phyloP scores from a whole-genome alignment of 225 moss, liverwort and hornwort genomes.

The Takakia lepidozioides region DNA sequence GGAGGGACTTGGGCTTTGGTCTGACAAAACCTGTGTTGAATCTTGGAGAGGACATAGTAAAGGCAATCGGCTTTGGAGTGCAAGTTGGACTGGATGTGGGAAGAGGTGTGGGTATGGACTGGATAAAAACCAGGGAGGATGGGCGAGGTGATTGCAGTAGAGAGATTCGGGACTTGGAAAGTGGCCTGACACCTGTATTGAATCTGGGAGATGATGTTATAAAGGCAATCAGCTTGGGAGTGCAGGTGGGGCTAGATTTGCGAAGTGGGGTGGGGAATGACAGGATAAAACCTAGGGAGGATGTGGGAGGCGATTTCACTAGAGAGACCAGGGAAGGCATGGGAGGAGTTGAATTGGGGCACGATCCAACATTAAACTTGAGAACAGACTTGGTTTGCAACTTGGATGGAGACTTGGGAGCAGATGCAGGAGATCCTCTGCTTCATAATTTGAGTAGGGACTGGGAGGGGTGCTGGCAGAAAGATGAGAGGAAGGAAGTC shows the following conservation, averaged over 20 bases:
- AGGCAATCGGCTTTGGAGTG: conserved; percentile 32
- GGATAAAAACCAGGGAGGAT: too few species aligned
- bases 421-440: conserved; percentile 9
- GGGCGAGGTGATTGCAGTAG: too few species aligned
- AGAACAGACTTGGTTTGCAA: conserved; percentile 9
- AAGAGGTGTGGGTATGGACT: conserved; percentile 50
- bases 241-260: conserved; percentile 47
- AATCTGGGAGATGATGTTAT: conserved; percentile 22
- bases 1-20: conserved; percentile 50
- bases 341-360: conserved; percentile 7
- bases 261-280: conserved; percentile 55
- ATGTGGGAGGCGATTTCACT: too few species aligned
- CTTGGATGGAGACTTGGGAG: conserved; percentile 14
- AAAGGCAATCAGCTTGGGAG: conserved; percentile 26
- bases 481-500: conserved; percentile 9
- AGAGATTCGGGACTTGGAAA: conserved; percentile 36
- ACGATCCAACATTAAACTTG: background rate
- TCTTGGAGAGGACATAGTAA: conserved; percentile 15
- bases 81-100: conserved; percentile 49
- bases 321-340: conserved; percentile 26
- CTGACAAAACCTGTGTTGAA: too few species aligned
- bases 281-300: too few species aligned
- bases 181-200: conserved; percentile 36
- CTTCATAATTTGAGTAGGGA: conserved; percentile 7
- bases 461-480: conserved; percentile 12